Evolutionary conservation across 768 basidiomycete species (phyloP), one percentile per base, ranked within the genome.

Genomic region (Tylopilus plumbeoviolaceoides): DNA sequence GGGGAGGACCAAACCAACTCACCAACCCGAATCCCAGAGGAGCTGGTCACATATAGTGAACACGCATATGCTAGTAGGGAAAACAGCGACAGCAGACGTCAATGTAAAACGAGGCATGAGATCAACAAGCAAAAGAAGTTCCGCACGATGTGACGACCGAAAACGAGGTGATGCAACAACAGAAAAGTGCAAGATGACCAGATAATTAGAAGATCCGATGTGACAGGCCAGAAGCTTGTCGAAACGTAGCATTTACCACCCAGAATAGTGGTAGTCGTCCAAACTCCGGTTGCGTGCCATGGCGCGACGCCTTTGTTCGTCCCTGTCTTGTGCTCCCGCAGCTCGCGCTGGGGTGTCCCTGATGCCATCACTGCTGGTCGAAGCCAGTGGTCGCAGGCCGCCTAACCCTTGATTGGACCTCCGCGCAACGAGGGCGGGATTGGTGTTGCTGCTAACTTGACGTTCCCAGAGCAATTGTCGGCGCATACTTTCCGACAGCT

Each of bases 401-500:
- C 64, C 43, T 15, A 69, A 50, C 25, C 63, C 60, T 63, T 65
- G 63, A 23, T 53, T 64, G 23, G 67, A 42, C 43, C 71, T 61
- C 33, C 66, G 62, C 1, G 69, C 65, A 7, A 61, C 65, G 6
- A 70, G 75, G 8, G 74, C 70, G 39, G 78, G 68, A 53, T 79
- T 81, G 15, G 72, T 74, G 55, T 73, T 74, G 28, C 67, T 69
- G 65, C 81, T 81, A 57, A 86, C 79, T 57, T 87, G 84, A 14
- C 87, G 77, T 59, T 85, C 89, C 90, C 90, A 91, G 6, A 94
- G 70, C 51, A 94, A 65, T 60, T 93, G 89, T 43, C 87, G 75
- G 20, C 93, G 76, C 56, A 95, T 71, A 53, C 85, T 87, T 70
- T 95, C 93, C 30, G 87, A 86, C 64, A 95, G 74, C 69, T 95